Evolutionary conservation across 805 yeast species (phyloP), one percentile per base, ranked within the genome.

Genomic region (Candida coleopterorum): DNA sequence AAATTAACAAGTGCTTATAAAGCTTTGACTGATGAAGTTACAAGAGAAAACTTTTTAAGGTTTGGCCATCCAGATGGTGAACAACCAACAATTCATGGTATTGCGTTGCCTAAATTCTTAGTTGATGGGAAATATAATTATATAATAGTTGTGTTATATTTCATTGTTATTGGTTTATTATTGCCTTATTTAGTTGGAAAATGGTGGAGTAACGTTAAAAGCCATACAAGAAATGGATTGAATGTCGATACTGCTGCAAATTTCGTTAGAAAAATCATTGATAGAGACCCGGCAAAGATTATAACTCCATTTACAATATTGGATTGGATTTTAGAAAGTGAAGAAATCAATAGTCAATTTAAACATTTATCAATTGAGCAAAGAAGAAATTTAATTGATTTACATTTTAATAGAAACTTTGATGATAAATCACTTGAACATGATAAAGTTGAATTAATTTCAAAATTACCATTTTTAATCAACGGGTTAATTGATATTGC

Each of bases 31-130:
- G 97, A 93, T 60, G 96, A 86, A 48, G 73, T 70, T 9, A 79
- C 85, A 3, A 83, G 78, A 50, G 85, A 85, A 48, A 93, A 93
- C 56, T 88, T 75, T 58, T 66, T 81, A 50, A 80, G 77, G 49
- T 93, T 82, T 53, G 99, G 99, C 34, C 96, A 94, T 56, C 99
- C 99, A 4, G 99, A 93, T 64, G 98, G 98, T 29, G 96, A 95
- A 28, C 95, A 86, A 60, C 85, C 85, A 18, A 72, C 82, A 14
- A 67, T 82, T 15, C 96, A 87, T 56, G 98, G 98, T 43, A 88
- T 93, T 58, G 99, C 97, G 0, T 64, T 93, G 46, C 99, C 99
- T 22, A 80, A 83, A 55, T 87, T 85, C 62, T 70, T 93, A 43
- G 85, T 94, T 21, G 96, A 87, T 45, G 88, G 94, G 29, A 72